Percentiles rank a stretch among this genome's conserved stretches.
Evolutionary conservation across 345 rosid species (phyloP).

Genomic region (Heritiera littoralis): DNA sequence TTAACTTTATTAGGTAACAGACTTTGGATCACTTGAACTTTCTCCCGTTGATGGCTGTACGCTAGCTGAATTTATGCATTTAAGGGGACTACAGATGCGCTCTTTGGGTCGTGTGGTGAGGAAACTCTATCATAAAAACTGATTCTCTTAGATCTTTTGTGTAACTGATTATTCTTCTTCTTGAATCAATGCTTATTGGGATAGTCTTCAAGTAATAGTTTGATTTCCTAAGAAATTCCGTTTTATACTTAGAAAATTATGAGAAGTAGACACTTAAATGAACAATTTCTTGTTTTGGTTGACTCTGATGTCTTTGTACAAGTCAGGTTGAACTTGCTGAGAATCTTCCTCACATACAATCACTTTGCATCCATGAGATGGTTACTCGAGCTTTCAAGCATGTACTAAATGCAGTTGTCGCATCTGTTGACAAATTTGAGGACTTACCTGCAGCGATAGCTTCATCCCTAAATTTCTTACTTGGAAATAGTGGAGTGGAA

Average conservation of each 20-base stretch:
- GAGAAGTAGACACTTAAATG: neutral
- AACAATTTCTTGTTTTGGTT: conserved; percentile 10
- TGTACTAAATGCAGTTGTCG: conserved; percentile 49
- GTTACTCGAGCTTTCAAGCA: conserved; percentile 71
- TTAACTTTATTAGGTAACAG: conserved; percentile 50
- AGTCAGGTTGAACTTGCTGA: conserved; percentile 60
- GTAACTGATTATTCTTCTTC: neutral
- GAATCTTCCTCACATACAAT: conserved; percentile 73
- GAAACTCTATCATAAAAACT: conserved; percentile 12
- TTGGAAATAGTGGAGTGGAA: conserved; percentile 41
- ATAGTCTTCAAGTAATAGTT: neutral
- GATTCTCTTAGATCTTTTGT: conserved; percentile 1
- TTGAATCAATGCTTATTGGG: neutral
- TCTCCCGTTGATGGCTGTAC: conserved; percentile 76
- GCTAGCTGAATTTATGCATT: conserved; percentile 69
- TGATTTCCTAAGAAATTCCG: neutral
- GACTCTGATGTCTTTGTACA: conserved; percentile 17
- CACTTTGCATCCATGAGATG: conserved; percentile 76
- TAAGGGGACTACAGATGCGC: conserved; percentile 63
- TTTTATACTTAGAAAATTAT: neutral
- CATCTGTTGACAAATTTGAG: conserved; percentile 38
- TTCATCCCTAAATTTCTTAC: conserved; percentile 57
- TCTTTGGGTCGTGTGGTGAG: conserved; percentile 67
- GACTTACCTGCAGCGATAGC: conserved; percentile 57
- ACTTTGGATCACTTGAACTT: conserved; percentile 69